Conservation (phyloP, 2,329 filamentous ascomycete species). For the Sclerotinia spermophila region DNA sequence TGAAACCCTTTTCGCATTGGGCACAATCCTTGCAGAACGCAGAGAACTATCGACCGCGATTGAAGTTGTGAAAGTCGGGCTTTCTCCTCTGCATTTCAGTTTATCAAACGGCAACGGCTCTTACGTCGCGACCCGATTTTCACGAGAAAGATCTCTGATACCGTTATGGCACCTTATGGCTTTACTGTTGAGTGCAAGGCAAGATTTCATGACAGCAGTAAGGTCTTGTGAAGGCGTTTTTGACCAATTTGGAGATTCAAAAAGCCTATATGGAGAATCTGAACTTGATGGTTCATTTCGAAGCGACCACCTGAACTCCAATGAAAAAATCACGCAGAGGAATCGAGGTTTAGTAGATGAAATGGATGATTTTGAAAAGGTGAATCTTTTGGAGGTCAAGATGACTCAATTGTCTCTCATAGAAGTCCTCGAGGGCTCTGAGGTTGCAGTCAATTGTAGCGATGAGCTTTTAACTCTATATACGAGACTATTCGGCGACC, state of each 20-base stretch:
- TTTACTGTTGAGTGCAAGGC: conserved; percentile 77
- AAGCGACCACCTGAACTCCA: conserved; percentile 61
- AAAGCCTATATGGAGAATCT: conserved; percentile 64
- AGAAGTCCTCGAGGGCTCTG: conserved; percentile 78
- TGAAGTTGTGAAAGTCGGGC: conserved; percentile 72
- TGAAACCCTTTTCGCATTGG: conserved; percentile 75
- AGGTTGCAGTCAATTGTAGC: conserved; percentile 82
- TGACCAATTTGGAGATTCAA: conserved; percentile 76
- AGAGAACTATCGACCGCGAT: conserved; percentile 77
- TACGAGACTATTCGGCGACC: conserved; percentile 70
- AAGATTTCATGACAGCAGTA: conserved; percentile 77
- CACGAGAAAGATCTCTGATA: conserved; percentile 61
- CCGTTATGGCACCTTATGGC: conserved; percentile 90
- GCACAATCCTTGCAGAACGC: conserved; percentile 82
- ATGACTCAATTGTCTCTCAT: conserved; percentile 88
- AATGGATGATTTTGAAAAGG: conserved; percentile 81
- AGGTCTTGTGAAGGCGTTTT: conserved; percentile 87
- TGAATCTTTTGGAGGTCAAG: conserved; percentile 85
- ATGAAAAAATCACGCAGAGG: conserved; percentile 35
- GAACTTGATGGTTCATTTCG: conserved; percentile 49
- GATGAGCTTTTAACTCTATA: conserved; percentile 82
- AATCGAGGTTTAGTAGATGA: conserved; percentile 62
- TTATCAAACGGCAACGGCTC: conserved; percentile 29
- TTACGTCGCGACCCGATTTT: conserved; percentile 40
- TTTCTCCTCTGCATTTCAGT: conserved; percentile 54